Percentiles rank a stretch among this genome's conserved stretches.
These are phyloP conservation scores for Trametes villosa DNA, from an alignment of 768 basidiomycete species.

Conservation along the genomic window DNA sequence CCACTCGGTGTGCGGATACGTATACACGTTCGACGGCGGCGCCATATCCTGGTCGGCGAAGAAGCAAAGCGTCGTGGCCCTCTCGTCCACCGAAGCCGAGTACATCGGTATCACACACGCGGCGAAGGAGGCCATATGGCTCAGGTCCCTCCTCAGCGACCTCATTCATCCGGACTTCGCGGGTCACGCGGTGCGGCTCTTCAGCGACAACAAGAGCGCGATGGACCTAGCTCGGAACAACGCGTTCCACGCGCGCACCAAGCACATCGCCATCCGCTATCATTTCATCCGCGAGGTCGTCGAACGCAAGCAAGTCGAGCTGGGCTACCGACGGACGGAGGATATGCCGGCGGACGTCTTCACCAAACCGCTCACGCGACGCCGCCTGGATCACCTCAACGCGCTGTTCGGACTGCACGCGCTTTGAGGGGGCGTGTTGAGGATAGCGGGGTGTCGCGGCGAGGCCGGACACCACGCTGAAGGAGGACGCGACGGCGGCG, in stretches of 20 bases:
- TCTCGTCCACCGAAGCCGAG: no score
- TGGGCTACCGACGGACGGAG: constrained; percentile 12
- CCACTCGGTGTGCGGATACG: constrained; percentile 36
- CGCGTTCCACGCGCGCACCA: constrained; percentile 35
- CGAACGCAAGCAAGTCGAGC: constrained; percentile 2
- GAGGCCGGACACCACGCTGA: no score
- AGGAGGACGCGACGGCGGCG: no score
- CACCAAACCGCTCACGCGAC: constrained; percentile 36
- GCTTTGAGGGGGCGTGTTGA: constrained; percentile 24
- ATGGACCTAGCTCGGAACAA: constrained; percentile 17
- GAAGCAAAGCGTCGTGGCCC: constrained; percentile 42
- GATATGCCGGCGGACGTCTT: constrained; percentile 39
- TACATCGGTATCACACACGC: constrained; percentile 42
- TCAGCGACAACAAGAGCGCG: constrained; percentile 10
- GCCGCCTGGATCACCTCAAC: background rate
- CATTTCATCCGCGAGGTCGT: constrained; percentile 37
- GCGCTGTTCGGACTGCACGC: background rate
- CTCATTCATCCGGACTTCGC: background rate
- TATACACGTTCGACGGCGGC: constrained; percentile 38
- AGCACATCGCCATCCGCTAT: constrained; percentile 42
- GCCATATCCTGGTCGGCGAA: constrained; percentile 46
- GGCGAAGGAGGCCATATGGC: constrained; percentile 42
- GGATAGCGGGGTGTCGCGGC: no score
- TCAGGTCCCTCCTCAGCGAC: constrained; percentile 14
- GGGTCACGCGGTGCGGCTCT: background rate